phyloP scores from a whole-genome alignment of 2,329 filamentous ascomycete genomes.

The Penicillium sp. region DNA sequence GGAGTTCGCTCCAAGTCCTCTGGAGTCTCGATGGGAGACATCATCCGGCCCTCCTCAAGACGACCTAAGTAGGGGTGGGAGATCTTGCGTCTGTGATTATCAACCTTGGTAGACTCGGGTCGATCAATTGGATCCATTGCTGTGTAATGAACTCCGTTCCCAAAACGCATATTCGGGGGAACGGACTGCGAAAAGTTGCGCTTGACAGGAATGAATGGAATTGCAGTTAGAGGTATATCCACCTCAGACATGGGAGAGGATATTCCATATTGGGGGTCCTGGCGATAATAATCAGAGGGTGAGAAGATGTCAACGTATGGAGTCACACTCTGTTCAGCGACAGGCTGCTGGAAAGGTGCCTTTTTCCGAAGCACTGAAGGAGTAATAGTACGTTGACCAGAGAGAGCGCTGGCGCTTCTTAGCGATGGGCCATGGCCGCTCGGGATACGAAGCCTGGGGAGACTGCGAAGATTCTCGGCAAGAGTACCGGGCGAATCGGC shows the following conservation, averaged over 20 bases:
- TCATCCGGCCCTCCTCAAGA: conserved; percentile 27
- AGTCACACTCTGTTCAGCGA: background rate
- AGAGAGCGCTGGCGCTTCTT: conserved; percentile 13
- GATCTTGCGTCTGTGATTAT: conserved; percentile 35
- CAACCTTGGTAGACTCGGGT: conserved; percentile 42
- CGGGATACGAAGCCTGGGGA: conserved; percentile 61
- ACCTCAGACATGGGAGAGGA: conserved; percentile 89
- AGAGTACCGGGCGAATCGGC: conserved; percentile 8
- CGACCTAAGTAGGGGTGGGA: conserved; percentile 23
- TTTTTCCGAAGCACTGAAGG: conserved; percentile 22
- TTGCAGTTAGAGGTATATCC: conserved; percentile 78
- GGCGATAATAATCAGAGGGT: conserved; percentile 62
- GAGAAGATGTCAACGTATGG: conserved; percentile 30
- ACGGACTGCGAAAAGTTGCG: conserved; percentile 87
- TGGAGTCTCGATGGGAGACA: conserved; percentile 33
- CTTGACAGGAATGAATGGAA: conserved; percentile 69
- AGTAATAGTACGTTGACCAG: conserved; percentile 32
- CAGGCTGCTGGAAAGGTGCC: background rate
- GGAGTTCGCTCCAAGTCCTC: conserved; percentile 27
- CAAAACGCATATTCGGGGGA: conserved; percentile 88
- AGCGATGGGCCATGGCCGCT: conserved; percentile 27
- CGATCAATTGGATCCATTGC: conserved; percentile 49
- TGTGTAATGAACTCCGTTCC: conserved; percentile 38
- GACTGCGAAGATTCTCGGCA: conserved; percentile 52
- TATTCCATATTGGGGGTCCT: conserved; percentile 53